Evolutionary conservation across 2,329 filamentous ascomycete genomes (phyloP), one percentile per base, ranked within the genome.

Genomic region (Hymenoscyphus infarciens): DNA sequence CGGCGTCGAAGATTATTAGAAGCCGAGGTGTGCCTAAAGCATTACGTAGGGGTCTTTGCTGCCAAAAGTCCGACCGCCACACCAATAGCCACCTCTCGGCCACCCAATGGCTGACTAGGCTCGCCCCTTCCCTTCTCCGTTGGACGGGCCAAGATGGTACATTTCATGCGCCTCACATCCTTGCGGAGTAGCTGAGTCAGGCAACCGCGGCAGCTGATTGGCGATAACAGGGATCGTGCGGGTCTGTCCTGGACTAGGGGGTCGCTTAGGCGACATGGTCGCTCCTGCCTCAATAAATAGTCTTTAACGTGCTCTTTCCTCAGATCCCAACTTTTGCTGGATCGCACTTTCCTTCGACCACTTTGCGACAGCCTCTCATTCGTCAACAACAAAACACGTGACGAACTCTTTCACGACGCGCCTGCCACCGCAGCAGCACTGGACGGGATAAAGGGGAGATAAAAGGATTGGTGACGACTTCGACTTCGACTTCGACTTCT

Each of bases 271-370:
- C n/a, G 42, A 49, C 42, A 49, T 49, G 42, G 42, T 49, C 42
- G 42, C 42, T 49, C 42, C 42, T 49, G 42, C 42, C 42, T 49
- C 42, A 49, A 49, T 49, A 49, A 49, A 49, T 49, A 49, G 42
- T 49, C 42, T 49, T 49, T 49, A 49, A 49, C 42, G 42, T 49
- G 42, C 42, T 49, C 42, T 49, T 49, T 49, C 42, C 42, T 49
- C 42, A 49, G 42, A 49, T 49, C 42, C 42, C 19, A 49, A 49
- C 42, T 49, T 49, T 49, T 49, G 42, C 42, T 49, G 42, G 52
- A 55, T 55, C 52, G 52, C 52, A 29, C 52, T 55, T 33, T 55
- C 29, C 25, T 55, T 55, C 25, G 52, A 27, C 52, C 52, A 55
- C 25, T 54, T 55, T 49, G 42, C 42, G 42, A 49, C 42, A 49